phyloP scores from a whole-genome alignment of 2,329 filamentous ascomycete species.

The Trichothecium roseum region DNA sequence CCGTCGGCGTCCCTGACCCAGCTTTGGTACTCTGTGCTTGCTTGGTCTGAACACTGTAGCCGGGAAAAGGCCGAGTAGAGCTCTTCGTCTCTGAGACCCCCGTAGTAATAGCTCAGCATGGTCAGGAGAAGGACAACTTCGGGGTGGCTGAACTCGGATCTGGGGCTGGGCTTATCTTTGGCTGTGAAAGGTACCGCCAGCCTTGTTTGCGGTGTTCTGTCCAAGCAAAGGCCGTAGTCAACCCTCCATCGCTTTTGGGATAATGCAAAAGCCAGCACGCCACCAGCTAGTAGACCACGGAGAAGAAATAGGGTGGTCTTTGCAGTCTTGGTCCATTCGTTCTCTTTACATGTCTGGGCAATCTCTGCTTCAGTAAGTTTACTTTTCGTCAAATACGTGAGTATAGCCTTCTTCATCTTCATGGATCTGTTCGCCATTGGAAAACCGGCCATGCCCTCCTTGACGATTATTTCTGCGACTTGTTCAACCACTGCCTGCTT shows the following conservation, averaged over 20 bases:
- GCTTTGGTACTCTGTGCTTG: constrained; percentile 35
- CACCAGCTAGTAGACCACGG: constrained; percentile 43
- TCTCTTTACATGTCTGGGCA: constrained; percentile 19
- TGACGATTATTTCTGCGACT: constrained; percentile 30
- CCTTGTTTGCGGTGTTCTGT: constrained; percentile 26
- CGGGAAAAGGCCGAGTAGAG: constrained; percentile 35
- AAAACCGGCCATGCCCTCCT: constrained; percentile 28
- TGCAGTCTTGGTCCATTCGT: constrained; percentile 24
- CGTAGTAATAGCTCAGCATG: constrained; percentile 44
- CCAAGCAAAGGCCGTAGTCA: constrained; percentile 46
- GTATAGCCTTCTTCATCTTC: constrained; percentile 18
- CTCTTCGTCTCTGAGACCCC: constrained; percentile 40
- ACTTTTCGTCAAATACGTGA: constrained; percentile 31
- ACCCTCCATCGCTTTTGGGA: constrained; percentile 53
- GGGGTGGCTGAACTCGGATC: constrained; percentile 53
- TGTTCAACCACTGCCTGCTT: constrained; percentile 15
- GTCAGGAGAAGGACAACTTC: constrained; percentile 48
- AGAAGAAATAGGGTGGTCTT: constrained; percentile 33
- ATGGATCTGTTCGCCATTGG: constrained; percentile 26
- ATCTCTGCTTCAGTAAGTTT: constrained; percentile 20
- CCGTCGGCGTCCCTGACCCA: constrained; percentile 30
- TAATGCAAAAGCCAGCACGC: constrained; percentile 43
- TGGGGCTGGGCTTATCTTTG: constrained; percentile 43
- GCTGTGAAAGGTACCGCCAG: constrained; percentile 50
- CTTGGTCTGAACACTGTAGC: constrained; percentile 40